Evolutionary conservation across 805 yeast species (phyloP), one percentile per base, ranked within the genome.

Genomic region (Limtongia smithiae): DNA sequence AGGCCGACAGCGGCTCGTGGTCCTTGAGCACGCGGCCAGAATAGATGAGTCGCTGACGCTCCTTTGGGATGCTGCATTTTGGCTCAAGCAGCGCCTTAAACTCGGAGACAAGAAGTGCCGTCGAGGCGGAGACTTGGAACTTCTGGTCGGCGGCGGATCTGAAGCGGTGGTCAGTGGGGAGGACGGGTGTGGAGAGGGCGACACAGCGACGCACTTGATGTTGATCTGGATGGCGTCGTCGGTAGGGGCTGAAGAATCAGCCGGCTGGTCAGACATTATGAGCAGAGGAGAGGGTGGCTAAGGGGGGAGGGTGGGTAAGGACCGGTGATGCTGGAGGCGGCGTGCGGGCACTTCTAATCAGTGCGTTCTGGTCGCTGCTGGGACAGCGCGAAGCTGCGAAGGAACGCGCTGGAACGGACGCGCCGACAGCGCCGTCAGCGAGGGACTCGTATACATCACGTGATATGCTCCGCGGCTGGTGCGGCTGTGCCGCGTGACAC

Each of bases 1-100:
- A 91, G 3, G 79, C 71, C 15, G 75, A 81, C 8, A 91, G 68
- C 5, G 85, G 77, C 59, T 90, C 93, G 32, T 72, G 73, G 63
- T 91, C 96, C 67, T 90, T 90, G 63, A 91, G 76, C 30, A 93
- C 95, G 59, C 91, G 83, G 35, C 98, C 98, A 2, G 96, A 85
- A 71, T 85, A 91, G 63, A 91, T 90, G 64, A 91, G 75, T 51
- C 97, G 77, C 69, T 90, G 97, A 53, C 83, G 78, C n/a, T 76
- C 83, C 1, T 79, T 80, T 4, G 95, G 83, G 37, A 89, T 73
- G 20, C 79, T 82, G 4, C 89, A 69, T 51, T 73, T 76, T 18
- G 72, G 71, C 22, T 81, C 81, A 44, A 91, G 73, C 57, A 72
- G 72, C 32, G 74, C 75, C 68, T 91, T 91, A 58, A 91, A 74